These are phyloP conservation scores for Candida ovalis DNA, from an alignment of 805 yeast genomes.

Conservation along the genomic window DNA sequence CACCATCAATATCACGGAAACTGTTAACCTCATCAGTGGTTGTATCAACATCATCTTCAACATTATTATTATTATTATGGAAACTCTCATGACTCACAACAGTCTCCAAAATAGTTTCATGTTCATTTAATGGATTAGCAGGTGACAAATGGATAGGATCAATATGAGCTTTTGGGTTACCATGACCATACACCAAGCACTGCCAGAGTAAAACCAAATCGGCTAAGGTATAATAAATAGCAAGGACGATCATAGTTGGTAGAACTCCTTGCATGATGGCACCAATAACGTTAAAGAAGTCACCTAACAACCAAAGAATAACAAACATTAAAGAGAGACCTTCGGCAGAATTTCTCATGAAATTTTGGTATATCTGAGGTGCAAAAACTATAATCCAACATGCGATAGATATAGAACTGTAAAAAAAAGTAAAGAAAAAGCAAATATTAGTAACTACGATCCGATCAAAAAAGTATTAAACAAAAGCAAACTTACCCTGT, in stretches of 20 bases:
- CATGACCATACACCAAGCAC: constrained; percentile 74
- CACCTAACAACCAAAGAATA: constrained; percentile 89
- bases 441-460: not conserved
- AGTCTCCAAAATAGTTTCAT: constrained; percentile 55
- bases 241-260: constrained; percentile 92
- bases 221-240: constrained; percentile 88
- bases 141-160: constrained; percentile 83
- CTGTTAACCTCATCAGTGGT: constrained; percentile 23
- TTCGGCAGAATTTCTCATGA: constrained; percentile 78
- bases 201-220: constrained; percentile 82
- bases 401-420: constrained; percentile 82
- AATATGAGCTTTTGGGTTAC: constrained; percentile 40
- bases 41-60: constrained; percentile 28
- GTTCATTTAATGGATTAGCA: constrained; percentile 77
- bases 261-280: constrained; percentile 85
- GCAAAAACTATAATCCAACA: constrained; percentile 98
- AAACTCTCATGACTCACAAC: constrained; percentile 43
- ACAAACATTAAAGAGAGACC: constrained; percentile 87
- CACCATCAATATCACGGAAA: constrained; percentile 32
- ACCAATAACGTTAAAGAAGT: constrained; percentile 88
- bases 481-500: constrained; percentile 40
- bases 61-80: constrained; percentile 7
- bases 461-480: not conserved
- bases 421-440: not conserved
- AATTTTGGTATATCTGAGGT: constrained; percentile 93